Conservation (phyloP, 139 green algal genomes). For the Gonium pectorale region DNA sequence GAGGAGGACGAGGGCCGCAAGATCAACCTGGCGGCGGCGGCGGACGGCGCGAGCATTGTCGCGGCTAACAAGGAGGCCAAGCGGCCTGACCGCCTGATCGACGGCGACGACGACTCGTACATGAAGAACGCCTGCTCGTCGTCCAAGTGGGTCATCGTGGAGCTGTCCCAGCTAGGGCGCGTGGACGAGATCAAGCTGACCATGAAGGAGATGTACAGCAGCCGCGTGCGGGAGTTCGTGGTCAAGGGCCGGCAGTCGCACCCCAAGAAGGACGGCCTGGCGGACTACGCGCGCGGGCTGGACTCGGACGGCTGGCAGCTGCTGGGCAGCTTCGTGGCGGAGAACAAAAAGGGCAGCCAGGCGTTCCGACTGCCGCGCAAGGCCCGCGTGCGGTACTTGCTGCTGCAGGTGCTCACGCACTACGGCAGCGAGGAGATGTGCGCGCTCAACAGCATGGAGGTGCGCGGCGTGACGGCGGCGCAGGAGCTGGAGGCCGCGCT, state of each 20-base stretch:
- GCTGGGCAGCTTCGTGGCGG: conserved; percentile 80
- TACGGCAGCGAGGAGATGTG: conserved; percentile 87
- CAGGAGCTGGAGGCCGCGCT: conserved; percentile 88
- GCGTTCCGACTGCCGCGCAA: conserved; percentile 63
- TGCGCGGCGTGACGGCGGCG: conserved; percentile 80
- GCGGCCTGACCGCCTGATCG: conserved; percentile 76
- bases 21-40: conserved; percentile 56
- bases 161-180: conserved; percentile 79
- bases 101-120: conserved; percentile 87
- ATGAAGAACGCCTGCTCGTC: conserved; percentile 84
- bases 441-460: conserved; percentile 87
- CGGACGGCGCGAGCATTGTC: conserved; percentile 81
- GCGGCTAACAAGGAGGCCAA: conserved; percentile 84
- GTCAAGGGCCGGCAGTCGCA: conserved; percentile 61
- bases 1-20: conserved; percentile 40
- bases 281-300: conserved; percentile 59
- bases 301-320: conserved; percentile 74
- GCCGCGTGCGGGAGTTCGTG: conserved; percentile 66
- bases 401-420: conserved; percentile 76
- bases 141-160: conserved; percentile 87
- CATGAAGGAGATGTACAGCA: conserved; percentile 90
- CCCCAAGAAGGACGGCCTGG: conserved; percentile 58
- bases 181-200: conserved; percentile 71
- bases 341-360: conserved; percentile 84
- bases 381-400: conserved; percentile 74